Base-by-base conservation (phyloP, 2,329 filamentous ascomycete species). In the Beauveria sp. region DNA sequence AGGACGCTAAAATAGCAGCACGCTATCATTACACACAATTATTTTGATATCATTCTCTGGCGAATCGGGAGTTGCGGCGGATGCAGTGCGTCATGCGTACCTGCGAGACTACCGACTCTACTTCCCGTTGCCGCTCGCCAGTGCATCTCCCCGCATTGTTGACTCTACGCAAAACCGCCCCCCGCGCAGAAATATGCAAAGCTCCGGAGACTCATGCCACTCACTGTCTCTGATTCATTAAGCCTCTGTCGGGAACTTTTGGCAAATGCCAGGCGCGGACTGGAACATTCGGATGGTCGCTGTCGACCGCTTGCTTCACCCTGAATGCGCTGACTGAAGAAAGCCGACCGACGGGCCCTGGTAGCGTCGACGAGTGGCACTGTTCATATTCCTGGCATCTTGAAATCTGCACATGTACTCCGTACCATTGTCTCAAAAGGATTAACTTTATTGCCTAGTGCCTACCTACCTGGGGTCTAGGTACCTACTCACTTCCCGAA, bases 401-500 rank as follows among this genome's bases (percentile, higher is more conserved):
- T n/a, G 10, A 20, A 20, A 7, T n/a, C 34, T 52, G 49, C n/a
- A 40, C 18, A 40, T 40, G 28, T 30, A 30, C 28, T 30, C 28
- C 28, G 50, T 12, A 18, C 18, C n/a, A 40, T 5, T 16, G 47
- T 30, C 24, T 50, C 16, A 10, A 20, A 51, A 14, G 6, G 12
- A 24, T 40, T 7, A 18, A 7, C 3, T 18, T 42, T 8, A 47
- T 22, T 12, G 7, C 3, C 4, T 24, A 24, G 22, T 30, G 28
- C 28, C 20, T 24, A 46, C 12, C 22, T 9, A 49, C 20, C 43
- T 7, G 20, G 20, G n/a, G 50, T n/a, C 24, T n/a, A 5, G 20
- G 24, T 9, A 9, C 16, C 18, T 40, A 16, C n/a, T 52, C 49
- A 65, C 26, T 61, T 65, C 63, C 63, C 62, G 63, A 63, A 58